phyloP scores from a whole-genome alignment of 2,329 filamentous ascomycete species.

The Moelleriella libera region DNA sequence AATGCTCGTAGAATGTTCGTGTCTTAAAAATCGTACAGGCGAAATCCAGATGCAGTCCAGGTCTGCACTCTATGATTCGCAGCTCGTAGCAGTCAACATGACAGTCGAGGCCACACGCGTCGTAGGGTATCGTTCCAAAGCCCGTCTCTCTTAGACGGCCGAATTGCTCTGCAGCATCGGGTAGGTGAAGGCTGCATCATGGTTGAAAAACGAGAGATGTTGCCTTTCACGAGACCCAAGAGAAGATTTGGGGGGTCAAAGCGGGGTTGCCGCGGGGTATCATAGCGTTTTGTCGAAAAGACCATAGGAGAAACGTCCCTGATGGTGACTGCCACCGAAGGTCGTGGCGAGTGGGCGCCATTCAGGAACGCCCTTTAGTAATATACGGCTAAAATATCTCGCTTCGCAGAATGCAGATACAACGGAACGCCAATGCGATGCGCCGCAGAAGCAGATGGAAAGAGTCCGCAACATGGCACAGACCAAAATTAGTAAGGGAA shows the following conservation, averaged over 20 bases:
- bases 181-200: not conserved
- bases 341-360: not conserved
- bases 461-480: constrained; percentile 12
- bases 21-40: not conserved
- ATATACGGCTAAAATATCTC: not conserved
- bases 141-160: not conserved
- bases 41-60: not conserved
- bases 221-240: not conserved
- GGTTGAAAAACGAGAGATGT: too few relatives aligned
- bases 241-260: not conserved
- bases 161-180: not conserved
- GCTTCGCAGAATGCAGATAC: not conserved
- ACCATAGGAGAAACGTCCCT: too few relatives aligned
- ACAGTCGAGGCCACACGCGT: not conserved
- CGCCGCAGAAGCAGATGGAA: not conserved
- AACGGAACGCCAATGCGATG: constrained; percentile 5
- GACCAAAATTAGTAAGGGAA: constrained; percentile 8
- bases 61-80: not conserved
- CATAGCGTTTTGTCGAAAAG: not conserved
- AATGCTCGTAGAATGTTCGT: too few relatives aligned
- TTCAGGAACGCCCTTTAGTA: not conserved
- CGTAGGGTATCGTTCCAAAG: not conserved
- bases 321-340: not conserved
- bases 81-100: not conserved
- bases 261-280: constrained; percentile 3